Percentiles rank a stretch among this genome's conserved stretches.
phyloP scores from a whole-genome alignment of 1,139 yeast genomes.

The Diutina rugosa region DNA sequence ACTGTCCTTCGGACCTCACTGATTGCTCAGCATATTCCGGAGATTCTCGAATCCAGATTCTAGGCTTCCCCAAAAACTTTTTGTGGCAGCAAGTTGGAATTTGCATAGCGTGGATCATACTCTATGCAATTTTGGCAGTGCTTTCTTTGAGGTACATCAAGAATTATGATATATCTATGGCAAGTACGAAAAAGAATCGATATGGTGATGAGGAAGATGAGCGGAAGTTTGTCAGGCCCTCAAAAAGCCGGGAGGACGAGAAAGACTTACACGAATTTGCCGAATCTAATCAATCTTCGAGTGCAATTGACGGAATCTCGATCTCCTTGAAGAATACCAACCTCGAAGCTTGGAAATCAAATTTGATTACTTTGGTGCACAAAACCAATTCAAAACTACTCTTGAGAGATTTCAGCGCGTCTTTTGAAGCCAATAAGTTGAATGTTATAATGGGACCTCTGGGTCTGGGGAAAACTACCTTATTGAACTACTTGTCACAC shows the following conservation, averaged over 20 bases:
- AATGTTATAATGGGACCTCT: neutral
- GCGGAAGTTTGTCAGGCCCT: no score
- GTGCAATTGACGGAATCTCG: no score
- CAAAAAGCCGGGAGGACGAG: no score
- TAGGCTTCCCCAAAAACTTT: conserved; percentile 47
- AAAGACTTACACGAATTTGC: no score
- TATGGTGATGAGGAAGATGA: neutral
- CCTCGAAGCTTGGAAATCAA: no score
- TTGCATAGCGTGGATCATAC: neutral
- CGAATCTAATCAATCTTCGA: no score
- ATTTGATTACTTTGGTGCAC: neutral
- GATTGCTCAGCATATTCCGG: conserved; percentile 38
- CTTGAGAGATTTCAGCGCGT: no score
- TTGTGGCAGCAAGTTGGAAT: neutral
- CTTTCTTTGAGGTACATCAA: neutral
- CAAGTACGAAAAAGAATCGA: neutral
- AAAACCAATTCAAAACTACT: neutral
- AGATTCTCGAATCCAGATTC: conserved; percentile 32
- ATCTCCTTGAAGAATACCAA: neutral
- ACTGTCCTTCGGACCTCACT: conserved; percentile 28
- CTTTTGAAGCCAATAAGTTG: neutral
- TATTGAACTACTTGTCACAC: neutral
- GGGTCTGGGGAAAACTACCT: neutral
- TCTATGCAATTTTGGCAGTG: neutral
- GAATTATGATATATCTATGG: neutral